Evolutionary conservation across 768 basidiomycete genomes (phyloP), one percentile per base, ranked within the genome.

Genomic region (Leccinellum rugosiceps): DNA sequence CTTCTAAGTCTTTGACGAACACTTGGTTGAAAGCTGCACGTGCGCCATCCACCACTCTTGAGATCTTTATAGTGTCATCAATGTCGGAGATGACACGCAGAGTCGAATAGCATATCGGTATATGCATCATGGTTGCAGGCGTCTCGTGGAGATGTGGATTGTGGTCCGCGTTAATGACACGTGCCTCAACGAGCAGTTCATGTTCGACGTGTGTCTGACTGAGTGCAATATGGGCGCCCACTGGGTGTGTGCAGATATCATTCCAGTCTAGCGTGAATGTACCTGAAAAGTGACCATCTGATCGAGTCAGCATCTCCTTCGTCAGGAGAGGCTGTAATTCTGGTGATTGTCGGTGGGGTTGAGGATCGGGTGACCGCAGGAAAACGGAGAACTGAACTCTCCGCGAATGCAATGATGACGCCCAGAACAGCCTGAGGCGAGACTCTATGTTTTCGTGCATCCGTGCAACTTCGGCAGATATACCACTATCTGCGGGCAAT

Each of bases 61-160:
- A 87, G 44, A 65, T 44, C 30, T 65, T 74, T 14, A 97, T 80
- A 0, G 95, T 98, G 72, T 98, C 95, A 66, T 98, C 95, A 44
- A 98, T 88, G 64, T 98, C 95, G 8, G 93, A 95, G 14, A 98
- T 87, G 54, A 96, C 82, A 17, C 92, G 85, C 14, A 95, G 72
- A 2, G 81, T 80, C 3, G 82, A 80, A 63, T 85, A 75, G 0
- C 87, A 82, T 34, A 92, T 77, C 6, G 83, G 76, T 19, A 83
- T 72, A 13, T 72, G 71, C 5, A 78, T 53, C 52, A 35, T 35
- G 14, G 25, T 61, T 26, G 54, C 55, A 38, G 69, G 64, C 4
- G 70, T 68, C 17, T 71, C 66, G 11, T 78, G 78, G 10, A 82
- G 70, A 17, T 66, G 65, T 11, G 74, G 66, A n/a, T 74, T 57